Percentiles rank a stretch among this genome's conserved stretches.
Evolutionary conservation across 1,284 basidiomycete species (phyloP).

Genomic region (Athelia sp.): DNA sequence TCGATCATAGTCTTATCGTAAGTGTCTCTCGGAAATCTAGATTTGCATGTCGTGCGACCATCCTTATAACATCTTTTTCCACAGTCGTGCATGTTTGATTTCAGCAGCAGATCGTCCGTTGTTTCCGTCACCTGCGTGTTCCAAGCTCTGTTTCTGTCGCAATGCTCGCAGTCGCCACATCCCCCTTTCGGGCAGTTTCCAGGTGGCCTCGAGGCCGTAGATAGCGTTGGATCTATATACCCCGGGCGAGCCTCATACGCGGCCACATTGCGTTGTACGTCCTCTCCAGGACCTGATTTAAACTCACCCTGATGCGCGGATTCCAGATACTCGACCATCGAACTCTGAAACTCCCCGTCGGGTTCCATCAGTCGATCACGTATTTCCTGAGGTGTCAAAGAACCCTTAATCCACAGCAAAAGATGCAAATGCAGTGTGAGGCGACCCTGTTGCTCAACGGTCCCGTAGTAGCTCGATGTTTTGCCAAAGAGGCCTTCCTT

Average conservation of each 20-base stretch:
- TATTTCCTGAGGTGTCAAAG: slow-evolving; percentile 24
- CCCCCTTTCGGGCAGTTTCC: too few relatives aligned
- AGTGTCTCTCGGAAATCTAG: slow-evolving; percentile 19
- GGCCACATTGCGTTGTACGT: too few relatives aligned
- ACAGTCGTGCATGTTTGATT: slow-evolving; percentile 12
- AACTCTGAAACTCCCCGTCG: slow-evolving; percentile 17
- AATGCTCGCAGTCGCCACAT: slow-evolving; percentile 5
- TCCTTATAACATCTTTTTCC: slow-evolving; percentile 1
- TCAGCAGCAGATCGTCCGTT: slow-evolving; percentile 11
- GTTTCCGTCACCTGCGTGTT: background rate
- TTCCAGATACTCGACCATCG: slow-evolving; percentile 21
- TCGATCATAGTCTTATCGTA: slow-evolving; percentile 16
- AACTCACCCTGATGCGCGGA: slow-evolving; percentile 18
- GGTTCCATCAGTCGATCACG: slow-evolving; percentile 18
- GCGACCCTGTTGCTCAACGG: slow-evolving; percentile 31
- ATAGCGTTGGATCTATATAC: background rate
- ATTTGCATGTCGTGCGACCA: slow-evolving; percentile 20
- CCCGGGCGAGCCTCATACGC: too few relatives aligned
- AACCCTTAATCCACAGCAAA: slow-evolving; percentile 23
- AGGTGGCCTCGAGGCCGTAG: background rate
- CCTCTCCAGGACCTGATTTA: too few relatives aligned
- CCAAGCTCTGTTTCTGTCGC: slow-evolving; percentile 1
- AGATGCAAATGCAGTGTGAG: slow-evolving; percentile 29
- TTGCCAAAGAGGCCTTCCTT: slow-evolving; percentile 25
- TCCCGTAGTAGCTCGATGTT: slow-evolving; percentile 27